phyloP scores from a whole-genome alignment of 495 filamentous ascomycete genomes.

The Aspergillus conjunctus region DNA sequence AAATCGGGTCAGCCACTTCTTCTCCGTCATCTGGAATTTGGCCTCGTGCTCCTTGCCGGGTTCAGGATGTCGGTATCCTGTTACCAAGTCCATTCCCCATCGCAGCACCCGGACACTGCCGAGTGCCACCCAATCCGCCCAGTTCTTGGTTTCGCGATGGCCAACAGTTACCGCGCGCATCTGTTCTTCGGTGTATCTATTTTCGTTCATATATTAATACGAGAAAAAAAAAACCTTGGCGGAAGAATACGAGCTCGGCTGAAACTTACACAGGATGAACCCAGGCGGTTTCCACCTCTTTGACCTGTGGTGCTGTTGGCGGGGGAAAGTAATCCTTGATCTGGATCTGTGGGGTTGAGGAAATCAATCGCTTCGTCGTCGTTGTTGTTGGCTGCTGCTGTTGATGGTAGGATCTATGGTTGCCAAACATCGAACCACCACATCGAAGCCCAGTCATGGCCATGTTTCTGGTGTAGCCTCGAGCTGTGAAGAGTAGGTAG shows the following conservation, averaged over 20 bases:
- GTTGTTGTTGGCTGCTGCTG: constrained; percentile 13
- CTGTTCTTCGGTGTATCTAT: constrained; percentile 63
- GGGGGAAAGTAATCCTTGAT: constrained; percentile 47
- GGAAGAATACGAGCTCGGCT: neutral
- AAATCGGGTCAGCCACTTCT: constrained; percentile 80
- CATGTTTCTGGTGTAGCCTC: constrained; percentile 31
- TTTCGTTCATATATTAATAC: neutral
- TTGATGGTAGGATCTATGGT: constrained; percentile 14
- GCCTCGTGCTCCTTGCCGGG: constrained; percentile 44
- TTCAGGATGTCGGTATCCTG: constrained; percentile 69
- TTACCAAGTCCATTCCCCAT: constrained; percentile 66
- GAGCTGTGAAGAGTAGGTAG: constrained; percentile 31
- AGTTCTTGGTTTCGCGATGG: constrained; percentile 66
- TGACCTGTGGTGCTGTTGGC: constrained; percentile 37
- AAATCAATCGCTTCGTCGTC: constrained; percentile 37
- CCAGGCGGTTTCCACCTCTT: constrained; percentile 43
- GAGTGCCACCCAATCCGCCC: constrained; percentile 70
- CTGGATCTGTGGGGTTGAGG: constrained; percentile 38
- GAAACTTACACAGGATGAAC: constrained; percentile 45
- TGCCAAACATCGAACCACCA: constrained; percentile 22
- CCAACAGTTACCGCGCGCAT: constrained; percentile 65
- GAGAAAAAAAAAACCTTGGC: neutral
- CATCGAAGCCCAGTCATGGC: constrained; percentile 25
- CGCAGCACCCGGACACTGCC: constrained; percentile 62
- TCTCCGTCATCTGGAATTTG: constrained; percentile 66